Percentiles rank a stretch among this genome's conserved stretches.
Conservation (phyloP, 2,329 filamentous ascomycete genomes). For the Keithomyces neogunnii region DNA sequence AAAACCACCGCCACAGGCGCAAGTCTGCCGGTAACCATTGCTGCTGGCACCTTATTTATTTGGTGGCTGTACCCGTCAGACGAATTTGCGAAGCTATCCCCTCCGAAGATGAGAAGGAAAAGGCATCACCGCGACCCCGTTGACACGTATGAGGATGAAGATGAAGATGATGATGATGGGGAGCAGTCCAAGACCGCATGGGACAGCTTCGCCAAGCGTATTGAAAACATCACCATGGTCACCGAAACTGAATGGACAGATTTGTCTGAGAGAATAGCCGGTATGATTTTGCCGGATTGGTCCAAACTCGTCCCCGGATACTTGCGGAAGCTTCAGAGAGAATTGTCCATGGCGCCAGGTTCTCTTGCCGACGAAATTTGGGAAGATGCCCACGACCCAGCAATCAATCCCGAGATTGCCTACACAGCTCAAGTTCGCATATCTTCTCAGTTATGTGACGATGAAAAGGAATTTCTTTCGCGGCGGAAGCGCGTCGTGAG, state of each 20-base stretch:
- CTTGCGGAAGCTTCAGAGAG: constrained; percentile 73
- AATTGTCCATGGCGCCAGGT: constrained; percentile 79
- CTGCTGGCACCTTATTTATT: constrained; percentile 28
- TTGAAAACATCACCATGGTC: constrained; percentile 45
- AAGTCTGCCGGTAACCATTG: constrained; percentile 22
- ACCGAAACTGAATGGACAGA: constrained; percentile 47
- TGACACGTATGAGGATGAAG: constrained; percentile 11
- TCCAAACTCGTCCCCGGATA: constrained; percentile 66
- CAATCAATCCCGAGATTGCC: constrained; percentile 77
- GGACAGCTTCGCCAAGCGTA: constrained; percentile 36
- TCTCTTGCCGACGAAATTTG: constrained; percentile 91
- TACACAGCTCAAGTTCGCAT: constrained; percentile 77
- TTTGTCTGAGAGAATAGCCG: constrained; percentile 53
- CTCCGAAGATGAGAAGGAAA: constrained; percentile 7
- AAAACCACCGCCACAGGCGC: constrained; percentile 1
- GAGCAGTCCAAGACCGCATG: constrained; percentile 32
- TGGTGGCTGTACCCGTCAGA: constrained; percentile 37
- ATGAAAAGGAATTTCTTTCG: constrained; percentile 68
- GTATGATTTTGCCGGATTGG: constrained; percentile 75
- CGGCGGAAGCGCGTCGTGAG: constrained; percentile 61
- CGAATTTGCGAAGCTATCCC: constrained; percentile 30
- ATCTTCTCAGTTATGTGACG: constrained; percentile 69
- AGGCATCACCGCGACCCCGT: constrained; percentile 1
- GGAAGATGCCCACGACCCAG: constrained; percentile 78
- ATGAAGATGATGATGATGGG: constrained; percentile 11